phyloP scores from a whole-genome alignment of 495 filamentous ascomycete species.

The Tuber borchii region DNA sequence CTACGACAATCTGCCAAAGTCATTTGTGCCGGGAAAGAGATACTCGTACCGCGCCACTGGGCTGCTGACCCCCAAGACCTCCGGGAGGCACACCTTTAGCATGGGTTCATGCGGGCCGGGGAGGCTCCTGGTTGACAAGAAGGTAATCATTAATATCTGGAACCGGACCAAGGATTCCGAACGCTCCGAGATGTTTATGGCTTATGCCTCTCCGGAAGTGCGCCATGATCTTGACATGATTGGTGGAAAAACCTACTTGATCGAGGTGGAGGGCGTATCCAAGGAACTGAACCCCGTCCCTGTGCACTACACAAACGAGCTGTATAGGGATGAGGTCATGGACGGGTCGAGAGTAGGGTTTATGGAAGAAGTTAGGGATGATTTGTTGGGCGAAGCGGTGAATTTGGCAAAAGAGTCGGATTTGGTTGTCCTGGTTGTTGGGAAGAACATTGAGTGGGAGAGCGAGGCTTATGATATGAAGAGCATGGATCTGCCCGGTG shows the following conservation, averaged over 20 bases:
- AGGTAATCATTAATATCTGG: conserved; percentile 67
- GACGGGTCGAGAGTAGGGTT: conserved; percentile 41
- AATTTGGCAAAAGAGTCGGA: conserved; percentile 57
- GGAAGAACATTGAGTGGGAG: conserved; percentile 67
- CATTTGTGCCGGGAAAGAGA: conserved; percentile 37
- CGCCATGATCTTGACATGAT: conserved; percentile 39
- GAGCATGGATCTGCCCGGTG: conserved; percentile 59
- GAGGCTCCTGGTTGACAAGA: conserved; percentile 57
- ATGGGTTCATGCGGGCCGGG: conserved; percentile 63
- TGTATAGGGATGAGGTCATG: conserved; percentile 42
- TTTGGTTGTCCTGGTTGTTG: conserved; percentile 63
- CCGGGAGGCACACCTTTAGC: conserved; percentile 56
- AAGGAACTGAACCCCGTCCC: conserved; percentile 40
- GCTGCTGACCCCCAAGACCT: conserved; percentile 39
- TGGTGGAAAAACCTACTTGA: conserved; percentile 33
- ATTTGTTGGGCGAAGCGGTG: conserved; percentile 54
- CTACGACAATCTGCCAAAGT: conserved; percentile 41
- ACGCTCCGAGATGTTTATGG: conserved; percentile 43
- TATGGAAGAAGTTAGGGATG: conserved; percentile 41
- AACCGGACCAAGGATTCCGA: conserved; percentile 50
- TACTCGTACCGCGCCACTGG: conserved; percentile 42
- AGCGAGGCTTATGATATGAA: conserved; percentile 65
- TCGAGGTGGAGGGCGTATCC: conserved; percentile 38
- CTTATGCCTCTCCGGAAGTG: conserved; percentile 39
- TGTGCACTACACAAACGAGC: conserved; percentile 40